phyloP scores from a whole-genome alignment of 805 yeast genomes.

The Kodamaea fukazawae region DNA sequence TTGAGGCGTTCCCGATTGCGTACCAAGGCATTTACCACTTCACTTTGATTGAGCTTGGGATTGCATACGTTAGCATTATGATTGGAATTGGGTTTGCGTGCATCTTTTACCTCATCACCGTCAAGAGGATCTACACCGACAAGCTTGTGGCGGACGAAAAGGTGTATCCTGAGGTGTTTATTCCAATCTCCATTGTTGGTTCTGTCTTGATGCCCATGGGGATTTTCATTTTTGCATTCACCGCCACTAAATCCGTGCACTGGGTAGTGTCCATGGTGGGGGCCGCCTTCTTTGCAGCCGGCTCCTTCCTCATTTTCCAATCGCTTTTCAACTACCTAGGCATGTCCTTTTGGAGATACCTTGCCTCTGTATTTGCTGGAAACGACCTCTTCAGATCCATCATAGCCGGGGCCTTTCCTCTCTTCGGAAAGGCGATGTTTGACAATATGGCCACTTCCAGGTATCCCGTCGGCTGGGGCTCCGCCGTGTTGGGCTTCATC shows the following conservation, averaged over 20 bases:
- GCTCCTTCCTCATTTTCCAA: constrained; percentile 43
- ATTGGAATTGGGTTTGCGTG: constrained; percentile 38
- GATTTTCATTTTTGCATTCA: constrained; percentile 20
- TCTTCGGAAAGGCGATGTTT: constrained; percentile 62
- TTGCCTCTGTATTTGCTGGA: constrained; percentile 60
- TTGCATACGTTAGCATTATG: constrained; percentile 44
- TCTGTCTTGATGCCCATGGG: constrained; percentile 19
- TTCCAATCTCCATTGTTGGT: constrained; percentile 21
- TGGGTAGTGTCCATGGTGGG: constrained; percentile 22
- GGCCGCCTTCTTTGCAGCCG: constrained; percentile 18
- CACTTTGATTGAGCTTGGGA: constrained; percentile 45
- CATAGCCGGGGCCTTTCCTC: constrained; percentile 58
- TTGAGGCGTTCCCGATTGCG: constrained; percentile 61
- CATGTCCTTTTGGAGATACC: constrained; percentile 44
- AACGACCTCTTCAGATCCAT: constrained; percentile 49
- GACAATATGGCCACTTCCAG: constrained; percentile 42
- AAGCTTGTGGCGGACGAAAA: constrained; percentile 11
- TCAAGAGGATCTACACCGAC: constrained; percentile 12
- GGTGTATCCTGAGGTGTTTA: constrained; percentile 15
- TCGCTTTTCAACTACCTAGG: constrained; percentile 49
- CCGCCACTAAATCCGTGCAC: constrained; percentile 15
- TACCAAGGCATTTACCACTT: constrained; percentile 45
- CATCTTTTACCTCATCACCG: constrained; percentile 9
- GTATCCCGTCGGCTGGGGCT: constrained; percentile 63
- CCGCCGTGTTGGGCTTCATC: constrained; percentile 47